phyloP scores from a whole-genome alignment of 345 rosid genomes.

The Populus pruinosa region DNA sequence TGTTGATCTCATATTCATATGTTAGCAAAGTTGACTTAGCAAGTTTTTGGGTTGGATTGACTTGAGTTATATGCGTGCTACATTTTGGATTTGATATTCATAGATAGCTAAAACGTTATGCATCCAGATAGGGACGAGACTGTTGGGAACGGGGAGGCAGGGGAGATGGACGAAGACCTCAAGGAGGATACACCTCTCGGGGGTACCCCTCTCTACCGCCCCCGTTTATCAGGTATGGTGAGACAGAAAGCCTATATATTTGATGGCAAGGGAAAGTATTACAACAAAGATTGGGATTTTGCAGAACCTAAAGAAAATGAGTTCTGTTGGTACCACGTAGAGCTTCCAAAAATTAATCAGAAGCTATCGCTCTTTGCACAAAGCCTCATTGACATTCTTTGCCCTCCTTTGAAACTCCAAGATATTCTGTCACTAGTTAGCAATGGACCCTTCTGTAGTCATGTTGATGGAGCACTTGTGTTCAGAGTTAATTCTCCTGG shows the following conservation, averaged over 20 bases:
- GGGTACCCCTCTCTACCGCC: slow-evolving; percentile 13
- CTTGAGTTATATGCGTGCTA: neutral
- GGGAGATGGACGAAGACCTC: slow-evolving; percentile 46
- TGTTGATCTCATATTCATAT: slow-evolving; percentile 7
- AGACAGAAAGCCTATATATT: slow-evolving; percentile 80
- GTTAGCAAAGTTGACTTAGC: neutral
- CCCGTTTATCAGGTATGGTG: slow-evolving; percentile 59
- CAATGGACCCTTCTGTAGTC: slow-evolving; percentile 88
- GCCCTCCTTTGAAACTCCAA: slow-evolving; percentile 94
- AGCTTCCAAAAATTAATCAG: slow-evolving; percentile 79
- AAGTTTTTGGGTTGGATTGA: slow-evolving; percentile 6
- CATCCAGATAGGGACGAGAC: slow-evolving; percentile 41
- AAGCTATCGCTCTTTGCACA: slow-evolving; percentile 79
- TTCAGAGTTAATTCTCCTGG: slow-evolving; percentile 97
- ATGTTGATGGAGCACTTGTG: slow-evolving; percentile 88
- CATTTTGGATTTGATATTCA: neutral
- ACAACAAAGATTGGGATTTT: slow-evolving; percentile 79
- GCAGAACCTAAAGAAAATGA: slow-evolving; percentile 62
- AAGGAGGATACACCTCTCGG: slow-evolving; percentile 19
- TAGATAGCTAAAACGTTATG: slow-evolving; percentile 32
- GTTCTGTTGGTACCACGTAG: slow-evolving; percentile 97
- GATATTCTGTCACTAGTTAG: slow-evolving; percentile 92
- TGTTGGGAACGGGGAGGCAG: slow-evolving; percentile 41
- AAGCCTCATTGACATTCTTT: slow-evolving; percentile 79
- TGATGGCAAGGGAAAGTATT: slow-evolving; percentile 71